A percentile compares a stretch with the other conserved stretches of the same genome.
phyloP scores from a whole-genome alignment of 2,329 filamentous ascomycete species.

The Apiospora malaysiana region DNA sequence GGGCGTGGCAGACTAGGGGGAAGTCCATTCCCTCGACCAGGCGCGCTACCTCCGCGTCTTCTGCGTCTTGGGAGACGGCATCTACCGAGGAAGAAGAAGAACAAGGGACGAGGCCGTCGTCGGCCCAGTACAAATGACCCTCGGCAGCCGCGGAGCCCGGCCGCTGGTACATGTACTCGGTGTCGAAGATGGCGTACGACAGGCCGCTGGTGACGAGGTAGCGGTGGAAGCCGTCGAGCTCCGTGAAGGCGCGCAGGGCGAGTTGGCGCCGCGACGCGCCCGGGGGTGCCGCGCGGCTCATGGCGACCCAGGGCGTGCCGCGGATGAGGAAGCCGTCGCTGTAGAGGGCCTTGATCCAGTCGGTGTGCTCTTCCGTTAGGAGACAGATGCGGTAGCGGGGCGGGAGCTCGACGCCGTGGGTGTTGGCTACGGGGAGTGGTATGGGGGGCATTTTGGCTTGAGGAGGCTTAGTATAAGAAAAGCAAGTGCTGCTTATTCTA shows the following conservation, averaged over 20 bases:
- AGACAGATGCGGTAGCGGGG: background rate
- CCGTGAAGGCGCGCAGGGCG: background rate
- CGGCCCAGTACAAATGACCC: background rate
- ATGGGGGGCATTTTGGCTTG: background rate
- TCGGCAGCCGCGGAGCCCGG: background rate
- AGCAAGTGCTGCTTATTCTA: no score
- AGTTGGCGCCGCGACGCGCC: background rate
- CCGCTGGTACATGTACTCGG: background rate
- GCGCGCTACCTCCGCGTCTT: background rate
- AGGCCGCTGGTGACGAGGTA: background rate
- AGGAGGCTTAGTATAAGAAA: no score
- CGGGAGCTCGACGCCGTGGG: background rate
- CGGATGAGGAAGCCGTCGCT: conserved; percentile 5
- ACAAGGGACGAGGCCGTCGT: background rate
- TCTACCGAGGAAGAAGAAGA: no score
- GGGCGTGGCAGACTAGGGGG: background rate
- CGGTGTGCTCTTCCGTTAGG: background rate
- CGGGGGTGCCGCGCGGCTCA: background rate
- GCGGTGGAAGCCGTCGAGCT: background rate
- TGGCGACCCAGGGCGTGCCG: background rate
- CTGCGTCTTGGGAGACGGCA: background rate
- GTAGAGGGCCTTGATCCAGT: conserved; percentile 8
- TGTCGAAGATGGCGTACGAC: background rate
- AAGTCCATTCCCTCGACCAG: background rate
- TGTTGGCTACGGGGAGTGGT: background rate